Evolutionary conservation across 306 rosid genomes (phyloP), one percentile per base, ranked within the genome.

Genomic region (Lathyrus sativus): DNA sequence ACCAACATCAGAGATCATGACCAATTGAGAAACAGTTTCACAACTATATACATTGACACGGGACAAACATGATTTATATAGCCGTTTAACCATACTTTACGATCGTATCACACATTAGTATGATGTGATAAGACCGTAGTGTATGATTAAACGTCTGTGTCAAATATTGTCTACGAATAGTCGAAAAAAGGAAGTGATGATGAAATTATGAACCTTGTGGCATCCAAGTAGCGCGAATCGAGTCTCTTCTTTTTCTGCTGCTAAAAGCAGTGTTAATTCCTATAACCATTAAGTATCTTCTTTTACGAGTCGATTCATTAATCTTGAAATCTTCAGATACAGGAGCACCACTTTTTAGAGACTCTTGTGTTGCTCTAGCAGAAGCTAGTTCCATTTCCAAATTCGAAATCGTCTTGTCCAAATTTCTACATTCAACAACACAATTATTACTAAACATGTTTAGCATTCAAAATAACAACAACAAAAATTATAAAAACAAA

Each of bases 201-300:
- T 24, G 4, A 39, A 71, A 45, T 48, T 57, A 74, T 60, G 43
- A 71, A 93, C 99, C 99, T 95, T 87, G 96, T 12, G 88, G 97
- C 91, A 95, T 81, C 96, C 99, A 95, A 0, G 99, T 88, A 12
- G 82, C 86, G 46, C 97, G 99, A 85, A 95, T 80, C 0, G 99
- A 95, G 78, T 95, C 97, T 83, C 99, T 85, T 83, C 99, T 85
- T 85, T 87, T 91, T 66, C 99, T 46, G 88, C 99, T 95, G 78
- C 99, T 91, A 65, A 95, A 95, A 77, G 99, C 99, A 51, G 99
- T 91, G 29, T 95, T 95, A 45, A 95, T 80, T 76, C 97, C 99
- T 62, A 95, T 50, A 15, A 95, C 99, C 99, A 95, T 95, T 41
- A 88, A 70, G 73, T 88, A 88, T 77, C 84, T 87, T 75, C 88